Evolutionary conservation across 148 eudicot genomes (phyloP).

Genomic region (Rhododendron griersonianum): DNA sequence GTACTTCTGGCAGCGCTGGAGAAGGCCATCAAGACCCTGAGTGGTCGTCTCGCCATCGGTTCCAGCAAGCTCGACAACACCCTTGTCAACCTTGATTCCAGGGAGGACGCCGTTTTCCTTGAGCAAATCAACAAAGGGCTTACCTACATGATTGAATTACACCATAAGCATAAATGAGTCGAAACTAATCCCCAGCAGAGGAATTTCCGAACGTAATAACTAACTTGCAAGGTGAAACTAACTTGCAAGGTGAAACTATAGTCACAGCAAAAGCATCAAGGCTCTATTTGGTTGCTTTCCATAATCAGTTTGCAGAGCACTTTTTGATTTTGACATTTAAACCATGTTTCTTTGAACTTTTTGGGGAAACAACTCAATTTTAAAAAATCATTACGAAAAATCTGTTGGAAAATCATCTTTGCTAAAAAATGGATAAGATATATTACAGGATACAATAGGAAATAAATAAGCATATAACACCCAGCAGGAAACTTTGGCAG

Average conservation of each 20-base stretch:
- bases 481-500: not conserved
- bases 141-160: conserved; percentile 39
- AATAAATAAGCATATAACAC: not conserved
- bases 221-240: not conserved
- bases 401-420: not conserved
- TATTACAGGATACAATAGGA: not conserved
- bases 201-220: not conserved
- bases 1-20: conserved; percentile 66
- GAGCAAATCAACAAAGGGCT: conserved; percentile 78
- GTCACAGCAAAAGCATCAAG: not conserved
- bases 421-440: not conserved
- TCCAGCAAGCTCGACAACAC: conserved; percentile 78
- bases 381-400: no score
- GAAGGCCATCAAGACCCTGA: conserved; percentile 83
- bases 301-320: not conserved
- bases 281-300: not conserved
- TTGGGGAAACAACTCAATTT: not conserved
- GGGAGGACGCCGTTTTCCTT: conserved; percentile 85
- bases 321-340: not conserved
- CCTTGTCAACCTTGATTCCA: conserved; percentile 96
- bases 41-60: conserved; percentile 91
- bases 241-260: not conserved
- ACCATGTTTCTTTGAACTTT: not conserved
- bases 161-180: not conserved
- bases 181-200: not conserved